Conservation (phyloP, 345 rosid species). For the Linum usitatissimum region DNA sequence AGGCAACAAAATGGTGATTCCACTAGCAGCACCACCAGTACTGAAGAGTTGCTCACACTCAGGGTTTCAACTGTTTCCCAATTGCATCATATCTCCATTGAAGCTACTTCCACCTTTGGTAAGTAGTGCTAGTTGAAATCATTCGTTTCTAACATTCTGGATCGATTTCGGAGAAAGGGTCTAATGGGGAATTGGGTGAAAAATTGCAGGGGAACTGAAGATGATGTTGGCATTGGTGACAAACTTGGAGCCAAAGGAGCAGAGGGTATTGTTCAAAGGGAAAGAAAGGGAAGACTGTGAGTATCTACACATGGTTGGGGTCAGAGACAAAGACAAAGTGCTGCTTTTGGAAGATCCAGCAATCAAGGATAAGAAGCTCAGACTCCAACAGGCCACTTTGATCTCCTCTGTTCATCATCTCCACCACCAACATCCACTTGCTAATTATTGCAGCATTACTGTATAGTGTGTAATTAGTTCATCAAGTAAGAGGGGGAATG, state of each 20-base stretch:
- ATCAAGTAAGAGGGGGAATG: neutral
- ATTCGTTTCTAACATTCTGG: too few species aligned
- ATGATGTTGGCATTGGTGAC: slow-evolving; percentile 58
- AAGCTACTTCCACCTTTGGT: slow-evolving; percentile 86
- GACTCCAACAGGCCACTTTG: neutral
- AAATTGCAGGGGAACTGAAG: slow-evolving; percentile 65
- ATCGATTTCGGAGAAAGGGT: too few species aligned
- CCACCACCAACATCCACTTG: slow-evolving; percentile 13
- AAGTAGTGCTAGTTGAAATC: slow-evolving; percentile 11
- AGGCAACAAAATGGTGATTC: slow-evolving; percentile 1
- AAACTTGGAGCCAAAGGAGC: slow-evolving; percentile 66
- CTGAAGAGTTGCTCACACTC: slow-evolving; percentile 40
- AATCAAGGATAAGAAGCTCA: slow-evolving; percentile 63
- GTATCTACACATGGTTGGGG: slow-evolving; percentile 87
- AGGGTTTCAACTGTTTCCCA: slow-evolving; percentile 65
- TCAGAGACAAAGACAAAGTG: slow-evolving; percentile 73
- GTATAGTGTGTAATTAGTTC: slow-evolving; percentile 22
- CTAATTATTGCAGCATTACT: slow-evolving; percentile 33
- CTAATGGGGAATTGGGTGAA: neutral
- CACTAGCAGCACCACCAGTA: neutral
- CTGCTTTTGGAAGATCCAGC: slow-evolving; percentile 80
- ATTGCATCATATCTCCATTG: slow-evolving; percentile 62
- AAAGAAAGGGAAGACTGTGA: slow-evolving; percentile 77
- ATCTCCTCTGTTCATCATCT: neutral
- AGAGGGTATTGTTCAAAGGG: slow-evolving; percentile 78